These are phyloP conservation scores for Teratosphaeria viscida DNA, from an alignment of 2,329 filamentous ascomycete genomes.

Conservation along the genomic window DNA sequence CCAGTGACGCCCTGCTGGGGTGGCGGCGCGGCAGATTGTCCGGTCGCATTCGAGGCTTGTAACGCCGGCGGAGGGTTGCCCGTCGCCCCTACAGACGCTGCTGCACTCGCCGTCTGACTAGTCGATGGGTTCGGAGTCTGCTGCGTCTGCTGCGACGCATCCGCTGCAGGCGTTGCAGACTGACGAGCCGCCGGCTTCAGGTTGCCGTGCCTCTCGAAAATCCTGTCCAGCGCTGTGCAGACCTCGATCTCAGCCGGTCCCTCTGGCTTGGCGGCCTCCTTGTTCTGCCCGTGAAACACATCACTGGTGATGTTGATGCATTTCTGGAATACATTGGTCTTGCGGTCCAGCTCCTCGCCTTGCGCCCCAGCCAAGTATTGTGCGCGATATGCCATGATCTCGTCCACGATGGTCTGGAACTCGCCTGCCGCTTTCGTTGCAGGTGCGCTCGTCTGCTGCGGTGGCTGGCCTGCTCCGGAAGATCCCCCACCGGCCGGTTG, in stretches of 20 bases:
- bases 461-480: not conserved
- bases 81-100: not conserved
- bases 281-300: not conserved
- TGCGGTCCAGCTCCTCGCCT: not conserved
- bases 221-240: not conserved
- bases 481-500: not conserved
- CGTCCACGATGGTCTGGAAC: conserved; percentile 15
- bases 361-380: conserved; percentile 6
- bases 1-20: not conserved
- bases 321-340: not conserved
- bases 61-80: not conserved
- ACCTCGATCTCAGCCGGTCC: not conserved
- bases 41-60: not conserved
- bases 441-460: conserved; percentile 5
- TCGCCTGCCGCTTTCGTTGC: conserved; percentile 7
- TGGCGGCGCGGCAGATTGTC: not conserved
- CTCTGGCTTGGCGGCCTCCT: not conserved
- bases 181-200: not conserved
- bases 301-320: not conserved
- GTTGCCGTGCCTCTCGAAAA: not conserved
- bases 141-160: not conserved
- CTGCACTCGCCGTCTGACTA: not conserved
- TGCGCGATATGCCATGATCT: conserved; percentile 15
- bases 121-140: not conserved
- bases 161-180: not conserved